Evolutionary conservation across 306 rosid species (phyloP).

Genomic region (Gastrolobium villosum): DNA sequence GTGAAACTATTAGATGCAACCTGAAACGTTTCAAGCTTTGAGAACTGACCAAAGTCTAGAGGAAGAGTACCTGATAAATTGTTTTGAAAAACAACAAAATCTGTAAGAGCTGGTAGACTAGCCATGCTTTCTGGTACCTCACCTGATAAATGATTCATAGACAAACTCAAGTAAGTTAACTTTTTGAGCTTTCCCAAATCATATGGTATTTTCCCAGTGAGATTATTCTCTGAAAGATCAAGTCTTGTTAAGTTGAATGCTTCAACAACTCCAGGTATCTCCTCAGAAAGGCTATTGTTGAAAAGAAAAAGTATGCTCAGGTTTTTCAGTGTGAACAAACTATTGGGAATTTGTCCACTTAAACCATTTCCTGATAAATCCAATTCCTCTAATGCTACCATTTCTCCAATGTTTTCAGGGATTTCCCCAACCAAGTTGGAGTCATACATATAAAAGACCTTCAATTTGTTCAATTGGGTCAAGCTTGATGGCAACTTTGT

Average conservation of each 20-base stretch:
- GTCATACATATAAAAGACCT: constrained; percentile 35
- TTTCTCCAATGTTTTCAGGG: constrained; percentile 63
- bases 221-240: constrained; percentile 58
- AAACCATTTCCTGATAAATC: constrained; percentile 55
- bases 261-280: constrained; percentile 57
- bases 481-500: constrained; percentile 53
- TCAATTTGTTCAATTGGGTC: constrained; percentile 65
- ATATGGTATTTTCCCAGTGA: constrained; percentile 54
- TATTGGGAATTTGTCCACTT: constrained; percentile 59
- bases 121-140: constrained; percentile 59
- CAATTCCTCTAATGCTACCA: constrained; percentile 62
- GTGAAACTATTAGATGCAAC: constrained; percentile 53
- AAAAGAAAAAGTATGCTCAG: constrained; percentile 47
- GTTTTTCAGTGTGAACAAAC: constrained; percentile 58
- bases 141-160: constrained; percentile 52
- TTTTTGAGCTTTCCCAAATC: constrained; percentile 56
- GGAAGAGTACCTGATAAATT: constrained; percentile 60
- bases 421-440: constrained; percentile 69
- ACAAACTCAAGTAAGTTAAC: constrained; percentile 45
- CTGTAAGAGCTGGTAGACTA: constrained; percentile 50
- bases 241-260: constrained; percentile 39
- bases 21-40: constrained; percentile 46
- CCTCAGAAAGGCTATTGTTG: constrained; percentile 55
- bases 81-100: constrained; percentile 52
- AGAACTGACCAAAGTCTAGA: constrained; percentile 56